Evolutionary conservation across 129 eudicot species (phyloP), one percentile per base, ranked within the genome.

Genomic region (Sambucus nigra): DNA sequence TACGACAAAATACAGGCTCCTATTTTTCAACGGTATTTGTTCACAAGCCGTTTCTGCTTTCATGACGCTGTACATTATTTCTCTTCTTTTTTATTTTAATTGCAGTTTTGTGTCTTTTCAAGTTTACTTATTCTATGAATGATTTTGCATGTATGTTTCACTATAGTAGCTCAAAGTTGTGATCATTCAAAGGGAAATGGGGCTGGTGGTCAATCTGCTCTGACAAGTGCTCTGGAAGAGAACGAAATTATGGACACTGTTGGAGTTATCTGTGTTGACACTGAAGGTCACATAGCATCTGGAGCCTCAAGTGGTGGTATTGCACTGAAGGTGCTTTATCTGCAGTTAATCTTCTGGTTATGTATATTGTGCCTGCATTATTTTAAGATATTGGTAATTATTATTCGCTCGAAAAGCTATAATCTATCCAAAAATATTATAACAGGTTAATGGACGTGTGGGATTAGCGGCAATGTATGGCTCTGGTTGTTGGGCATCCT

Each of bases 281-380:
- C 70, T n/a, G 72, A 74, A 39, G 99, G 99, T 26, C 70, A 80
- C 56, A 66, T 92, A 41, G 96, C 92, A 25, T 74, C 94, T 51
- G 96, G 99, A 51, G 87, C 95, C 28, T 92, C 99, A 51, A 92
- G 99, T 64, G 99, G 99, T 64, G 99, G 99, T 53, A 83, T 86
- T 47, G 99, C 99, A 51, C 63, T 92, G 68, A 92, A 92, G 95
- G 99, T 92, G 64, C 59, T 53, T 18, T 54, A 35, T 54, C 6
- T 29, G 16, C 4, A 29, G 35, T 29, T 29, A 4, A 35, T 2
- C 4, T 42, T 7, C 48, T 42, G 48, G 48, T 42, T 6, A 42
- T 13, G 4, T 7, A 42, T 16, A 0, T 42, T 15, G 8, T 15
- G 5, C 19, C 16, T 42, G 19, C 14, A n/a, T 52, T 52, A 52